Evolutionary conservation across 306 rosid genomes (phyloP), one percentile per base, ranked within the genome.

Genomic region (Quercus gilva): DNA sequence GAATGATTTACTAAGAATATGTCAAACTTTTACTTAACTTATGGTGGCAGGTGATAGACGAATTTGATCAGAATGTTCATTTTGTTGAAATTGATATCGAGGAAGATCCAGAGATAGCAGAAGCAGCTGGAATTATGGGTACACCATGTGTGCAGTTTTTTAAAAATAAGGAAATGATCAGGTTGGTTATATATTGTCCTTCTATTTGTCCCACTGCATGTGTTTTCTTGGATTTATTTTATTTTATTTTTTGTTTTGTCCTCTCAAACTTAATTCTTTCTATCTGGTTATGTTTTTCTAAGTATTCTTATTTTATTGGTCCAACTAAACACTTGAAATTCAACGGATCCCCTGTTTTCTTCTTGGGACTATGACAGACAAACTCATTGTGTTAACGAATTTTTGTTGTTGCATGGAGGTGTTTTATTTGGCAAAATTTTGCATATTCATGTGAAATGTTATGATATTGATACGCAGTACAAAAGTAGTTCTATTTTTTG

Each of bases 41-140:
- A 61, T 52, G n/a, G 4, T 84, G 76, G 77, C 89, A 94, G 98
- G 98, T 94, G 75, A 88, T 94, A 56, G 98, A 92, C 71, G 97
- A 94, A 77, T 94, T 82, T 68, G 94, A 94, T 85, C 86, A 91
- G 73, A 91, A 83, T 80, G 97, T 94, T 71, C 98, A 94, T 88
- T 94, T 87, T 41, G 92, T 94, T 75, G 98, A 94, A 89, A 94
- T 94, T 84, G 98, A 94, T 82, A 94, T 94, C 20, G 98, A 94
- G 87, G 98, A 94, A 84, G 98, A 94, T 87, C 98, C 84, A 49
- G 98, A 94, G 87, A 72, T 94, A 79, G 97, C 98, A 26, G 97
- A 88, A 85, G 98, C 98, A 79, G 98, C 94, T 45, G 97, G 92
- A 69, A 92, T 94, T 85, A 94, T 92, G 98, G 97, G 98, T 65